These are phyloP conservation scores for Penicillium corylophilum DNA, from an alignment of 2,329 filamentous ascomycete species.

Conservation along the genomic window DNA sequence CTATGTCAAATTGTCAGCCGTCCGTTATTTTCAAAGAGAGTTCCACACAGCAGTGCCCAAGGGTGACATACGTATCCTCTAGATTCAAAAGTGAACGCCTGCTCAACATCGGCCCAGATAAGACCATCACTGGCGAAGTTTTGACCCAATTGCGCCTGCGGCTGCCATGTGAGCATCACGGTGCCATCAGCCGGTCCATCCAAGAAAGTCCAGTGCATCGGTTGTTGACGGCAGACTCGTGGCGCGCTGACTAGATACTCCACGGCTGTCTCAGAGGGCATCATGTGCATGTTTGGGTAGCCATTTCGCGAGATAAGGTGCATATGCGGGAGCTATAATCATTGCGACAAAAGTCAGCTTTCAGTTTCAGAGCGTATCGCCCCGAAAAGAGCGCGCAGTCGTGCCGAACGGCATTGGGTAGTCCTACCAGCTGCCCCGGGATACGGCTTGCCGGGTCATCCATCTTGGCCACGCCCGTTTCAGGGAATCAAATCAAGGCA, in stretches of 20 bases:
- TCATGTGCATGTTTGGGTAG: conserved; percentile 70
- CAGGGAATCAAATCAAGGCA: conserved; percentile 6
- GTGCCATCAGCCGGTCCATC: conserved; percentile 78
- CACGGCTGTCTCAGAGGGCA: conserved; percentile 74
- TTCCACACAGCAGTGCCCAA: background rate
- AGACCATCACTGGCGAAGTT: conserved; percentile 90
- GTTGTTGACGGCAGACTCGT: conserved; percentile 75
- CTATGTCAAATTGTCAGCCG: conserved; percentile 47
- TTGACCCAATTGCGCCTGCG: conserved; percentile 65
- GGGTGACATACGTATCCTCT: conserved; percentile 60
- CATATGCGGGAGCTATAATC: conserved; percentile 73
- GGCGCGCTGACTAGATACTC: conserved; percentile 82
- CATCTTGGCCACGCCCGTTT: conserved; percentile 36
- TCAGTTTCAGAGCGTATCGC: background rate
- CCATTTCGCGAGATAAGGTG: conserved; percentile 83
- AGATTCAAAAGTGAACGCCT: conserved; percentile 71
- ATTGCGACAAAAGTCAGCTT: conserved; percentile 13
- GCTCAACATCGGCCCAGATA: conserved; percentile 82
- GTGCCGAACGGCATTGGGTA: conserved; percentile 7
- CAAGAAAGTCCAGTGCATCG: conserved; percentile 93
- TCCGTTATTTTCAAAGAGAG: background rate
- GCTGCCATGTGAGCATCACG: conserved; percentile 86
- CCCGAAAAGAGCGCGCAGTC: background rate
- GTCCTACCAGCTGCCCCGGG: conserved; percentile 46
- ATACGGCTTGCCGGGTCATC: conserved; percentile 49